phyloP scores from a whole-genome alignment of 2,329 filamentous ascomycete genomes.

The Alternaria panax region DNA sequence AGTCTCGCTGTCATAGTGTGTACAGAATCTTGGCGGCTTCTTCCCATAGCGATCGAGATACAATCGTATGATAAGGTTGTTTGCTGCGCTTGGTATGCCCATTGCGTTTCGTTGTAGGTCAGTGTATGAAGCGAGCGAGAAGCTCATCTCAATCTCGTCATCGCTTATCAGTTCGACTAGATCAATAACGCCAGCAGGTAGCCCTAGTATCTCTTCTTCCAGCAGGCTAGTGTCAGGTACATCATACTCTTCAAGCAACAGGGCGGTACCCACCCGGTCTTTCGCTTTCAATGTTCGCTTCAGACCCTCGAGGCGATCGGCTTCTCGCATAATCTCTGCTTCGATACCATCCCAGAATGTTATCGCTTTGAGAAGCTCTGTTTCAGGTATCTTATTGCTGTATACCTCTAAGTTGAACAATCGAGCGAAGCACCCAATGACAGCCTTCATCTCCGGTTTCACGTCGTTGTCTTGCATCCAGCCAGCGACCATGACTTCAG shows the following conservation, averaged over 20 bases:
- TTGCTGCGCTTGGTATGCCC: slow-evolving; percentile 31
- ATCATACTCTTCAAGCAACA: slow-evolving; percentile 33
- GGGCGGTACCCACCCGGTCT: slow-evolving; percentile 38
- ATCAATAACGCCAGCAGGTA: slow-evolving; percentile 33
- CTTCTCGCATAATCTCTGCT: slow-evolving; percentile 34
- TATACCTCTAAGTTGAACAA: slow-evolving; percentile 28
- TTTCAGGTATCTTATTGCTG: slow-evolving; percentile 7
- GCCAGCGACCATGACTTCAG: slow-evolving; percentile 37
- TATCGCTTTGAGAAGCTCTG: slow-evolving; percentile 26
- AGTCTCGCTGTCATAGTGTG: slow-evolving; percentile 37
- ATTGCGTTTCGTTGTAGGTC: slow-evolving; percentile 36
- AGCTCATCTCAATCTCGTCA: slow-evolving; percentile 39
- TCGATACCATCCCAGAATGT: slow-evolving; percentile 31
- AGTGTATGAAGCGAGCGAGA: slow-evolving; percentile 32
- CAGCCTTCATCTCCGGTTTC: slow-evolving; percentile 16
- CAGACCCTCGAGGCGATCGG: slow-evolving; percentile 29
- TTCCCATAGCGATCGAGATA: slow-evolving; percentile 16
- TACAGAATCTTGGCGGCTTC: slow-evolving; percentile 33
- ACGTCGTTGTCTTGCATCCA: slow-evolving; percentile 30
- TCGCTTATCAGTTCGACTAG: slow-evolving; percentile 35
- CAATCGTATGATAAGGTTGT: slow-evolving; percentile 35
- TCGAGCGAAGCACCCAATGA: slow-evolving; percentile 28
- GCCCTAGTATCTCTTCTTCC: slow-evolving; percentile 36
- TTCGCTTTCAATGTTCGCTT: slow-evolving; percentile 30
- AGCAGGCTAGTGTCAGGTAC: slow-evolving; percentile 32